phyloP scores from a whole-genome alignment of 805 yeast genomes.

The Candida morakotiae region DNA sequence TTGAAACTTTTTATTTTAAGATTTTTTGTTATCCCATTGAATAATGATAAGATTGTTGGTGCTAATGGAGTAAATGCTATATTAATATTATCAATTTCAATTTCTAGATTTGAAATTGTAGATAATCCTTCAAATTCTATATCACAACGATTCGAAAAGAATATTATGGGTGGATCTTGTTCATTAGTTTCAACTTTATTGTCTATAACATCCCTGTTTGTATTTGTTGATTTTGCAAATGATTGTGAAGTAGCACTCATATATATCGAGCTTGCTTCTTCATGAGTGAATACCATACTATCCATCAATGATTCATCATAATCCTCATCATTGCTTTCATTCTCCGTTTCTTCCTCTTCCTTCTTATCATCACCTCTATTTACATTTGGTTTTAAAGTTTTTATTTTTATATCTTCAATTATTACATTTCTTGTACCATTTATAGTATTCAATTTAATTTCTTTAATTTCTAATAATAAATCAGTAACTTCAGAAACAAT shows the following conservation, averaged over 20 bases:
- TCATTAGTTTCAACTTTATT: conserved; percentile 4
- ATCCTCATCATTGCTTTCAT: conserved; percentile 20
- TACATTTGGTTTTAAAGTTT: conserved; percentile 38
- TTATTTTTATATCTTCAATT: conserved; percentile 36
- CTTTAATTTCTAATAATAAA: conserved; percentile 28
- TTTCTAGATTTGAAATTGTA: conserved; percentile 27
- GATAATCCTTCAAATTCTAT: conserved; percentile 48
- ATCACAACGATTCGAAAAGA: conserved; percentile 31
- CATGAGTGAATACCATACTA: conserved; percentile 64
- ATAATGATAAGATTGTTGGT: conserved; percentile 30
- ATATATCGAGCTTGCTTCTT: conserved; percentile 67
- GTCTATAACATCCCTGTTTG: background rate
- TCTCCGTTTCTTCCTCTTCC: conserved; percentile 5
- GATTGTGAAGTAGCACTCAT: conserved; percentile 75
- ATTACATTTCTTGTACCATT: conserved; percentile 44
- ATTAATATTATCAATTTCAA: conserved; percentile 38
- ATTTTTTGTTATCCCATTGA: conserved; percentile 35
- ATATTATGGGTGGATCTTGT: conserved; percentile 16
- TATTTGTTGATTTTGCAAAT: conserved; percentile 15
- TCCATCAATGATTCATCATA: conserved; percentile 45
- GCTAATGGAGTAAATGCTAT: conserved; percentile 43
- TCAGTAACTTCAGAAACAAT: conserved; percentile 44
- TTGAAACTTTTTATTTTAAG: conserved; percentile 30
- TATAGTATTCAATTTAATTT: conserved; percentile 31
- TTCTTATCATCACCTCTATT: conserved; percentile 22